Conservation (phyloP, 2,329 filamentous ascomycete species). For the Fusarium oligoseptatum region DNA sequence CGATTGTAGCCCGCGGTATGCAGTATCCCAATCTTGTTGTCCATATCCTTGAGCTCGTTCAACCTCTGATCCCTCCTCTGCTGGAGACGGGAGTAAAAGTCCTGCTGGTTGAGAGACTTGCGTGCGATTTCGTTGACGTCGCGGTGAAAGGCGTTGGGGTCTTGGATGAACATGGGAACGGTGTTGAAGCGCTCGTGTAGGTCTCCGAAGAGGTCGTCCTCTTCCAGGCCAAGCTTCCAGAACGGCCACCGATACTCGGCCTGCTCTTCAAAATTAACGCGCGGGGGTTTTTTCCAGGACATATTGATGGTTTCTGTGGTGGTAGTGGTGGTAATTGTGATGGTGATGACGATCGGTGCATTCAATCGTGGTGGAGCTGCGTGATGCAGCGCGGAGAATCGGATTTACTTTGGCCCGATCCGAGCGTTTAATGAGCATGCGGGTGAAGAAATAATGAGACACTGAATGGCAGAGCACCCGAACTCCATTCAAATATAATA, state of each 20-base stretch:
- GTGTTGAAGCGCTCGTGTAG: conserved; percentile 9
- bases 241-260: background rate
- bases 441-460: background rate
- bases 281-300: background rate
- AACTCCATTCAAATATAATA: too few species aligned
- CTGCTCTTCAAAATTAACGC: background rate
- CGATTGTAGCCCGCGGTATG: background rate
- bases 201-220: background rate
- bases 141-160: background rate
- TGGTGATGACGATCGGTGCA: background rate
- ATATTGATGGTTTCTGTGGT: background rate
- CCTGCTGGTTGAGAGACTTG: background rate
- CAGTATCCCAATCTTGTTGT: background rate
- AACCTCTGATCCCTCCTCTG: background rate
- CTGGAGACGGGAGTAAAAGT: background rate
- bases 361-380: background rate
- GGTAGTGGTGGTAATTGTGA: background rate
- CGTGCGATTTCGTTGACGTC: conserved; percentile 3
- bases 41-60: background rate
- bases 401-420: background rate
- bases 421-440: too few species aligned
- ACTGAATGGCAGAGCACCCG: too few species aligned
- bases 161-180: conserved; percentile 5
- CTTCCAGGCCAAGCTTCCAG: background rate
- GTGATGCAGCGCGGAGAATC: background rate